A percentile compares a stretch with the other conserved stretches of the same genome.
Conservation (phyloP, 805 yeast species). For the Priceomyces fermenticarens region DNA sequence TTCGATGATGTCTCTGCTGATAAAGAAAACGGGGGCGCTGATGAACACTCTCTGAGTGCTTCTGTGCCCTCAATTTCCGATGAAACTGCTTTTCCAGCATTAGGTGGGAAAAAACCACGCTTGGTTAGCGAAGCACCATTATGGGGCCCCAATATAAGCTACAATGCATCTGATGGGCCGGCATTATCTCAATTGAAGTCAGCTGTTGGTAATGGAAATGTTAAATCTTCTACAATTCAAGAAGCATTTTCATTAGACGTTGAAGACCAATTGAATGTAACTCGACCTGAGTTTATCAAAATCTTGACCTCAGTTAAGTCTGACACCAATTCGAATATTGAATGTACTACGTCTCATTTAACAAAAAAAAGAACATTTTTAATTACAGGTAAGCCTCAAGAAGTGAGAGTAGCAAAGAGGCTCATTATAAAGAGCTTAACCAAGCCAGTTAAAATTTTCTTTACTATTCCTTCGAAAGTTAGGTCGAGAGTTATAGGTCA, state of each 20-base stretch:
- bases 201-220: constrained; percentile 26
- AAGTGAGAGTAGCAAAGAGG: constrained; percentile 68
- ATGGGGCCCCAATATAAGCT: constrained; percentile 39
- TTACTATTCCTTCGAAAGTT: constrained; percentile 72
- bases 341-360: constrained; percentile 74
- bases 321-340: constrained; percentile 63
- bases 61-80: constrained; percentile 43
- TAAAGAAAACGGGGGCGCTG: constrained; percentile 1
- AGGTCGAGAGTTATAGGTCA: constrained; percentile 83
- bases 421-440: constrained; percentile 74
- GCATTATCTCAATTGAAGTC: constrained; percentile 13
- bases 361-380: constrained; percentile 80
- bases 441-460: constrained; percentile 60
- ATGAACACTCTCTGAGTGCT: constrained; percentile 7
- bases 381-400: constrained; percentile 68
- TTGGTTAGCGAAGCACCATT: constrained; percentile 26
- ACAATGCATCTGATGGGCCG: constrained; percentile 17
- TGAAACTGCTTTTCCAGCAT: constrained; percentile 62
- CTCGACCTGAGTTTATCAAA: constrained; percentile 65
- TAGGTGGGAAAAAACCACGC: constrained; percentile 44
- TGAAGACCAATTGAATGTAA: constrained; percentile 61
- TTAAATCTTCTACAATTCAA: constrained; percentile 59
- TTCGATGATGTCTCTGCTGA: constrained; percentile 14
- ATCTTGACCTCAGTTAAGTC: constrained; percentile 62
- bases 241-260: constrained; percentile 75